Evolutionary conservation across 495 filamentous ascomycete genomes (phyloP), one percentile per base, ranked within the genome.

Genomic region (Penicillium goetzii): DNA sequence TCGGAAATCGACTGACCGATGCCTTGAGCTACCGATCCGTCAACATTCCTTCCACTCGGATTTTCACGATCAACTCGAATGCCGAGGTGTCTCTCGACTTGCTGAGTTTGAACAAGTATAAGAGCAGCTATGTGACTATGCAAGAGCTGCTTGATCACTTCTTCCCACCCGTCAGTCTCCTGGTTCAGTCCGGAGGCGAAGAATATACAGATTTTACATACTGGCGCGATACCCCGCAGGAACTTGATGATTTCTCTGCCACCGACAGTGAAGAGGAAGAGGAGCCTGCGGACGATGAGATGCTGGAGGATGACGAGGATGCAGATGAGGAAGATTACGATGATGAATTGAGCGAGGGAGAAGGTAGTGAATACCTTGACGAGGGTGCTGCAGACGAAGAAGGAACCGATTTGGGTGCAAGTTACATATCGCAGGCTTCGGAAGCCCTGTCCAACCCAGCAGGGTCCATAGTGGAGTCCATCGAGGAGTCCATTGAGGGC

Each of bases 41-140:
- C 54, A 96, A 95, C 69, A 97, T 99, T 34, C 93, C 95, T 8
- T 89, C 90, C 10, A 92, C 89, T 25, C 84, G 96, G 25, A 99
- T 99, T 60, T 99, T 99, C 72, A 99, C 95, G 9, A 99, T 99
- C 83, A 99, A 99, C 77, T 94, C 91, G 52, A 96, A 97, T 72
- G 93, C 95, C 2, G 96, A 99, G 67, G 93, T 99, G 21, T 92
- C 89, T n/a, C 76, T 98, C 51, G 94, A 98, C 70, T 74, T 99
- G 53, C 82, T 97, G 17, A 92, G 88, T 64, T 83, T 99, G 41
- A 98, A 95, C 74, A 96, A 93, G 68, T 91, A 98, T 70, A 97
- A 92, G 80, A 95, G 93, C 66, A 97, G 91, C 72, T 99, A 99
- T 74, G 91, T 96, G 58, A 92, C 91, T 58, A 99, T 99, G 92